These are phyloP conservation scores for Filosporella fistucella DNA, from an alignment of 495 filamentous ascomycete species.

Conservation along the genomic window DNA sequence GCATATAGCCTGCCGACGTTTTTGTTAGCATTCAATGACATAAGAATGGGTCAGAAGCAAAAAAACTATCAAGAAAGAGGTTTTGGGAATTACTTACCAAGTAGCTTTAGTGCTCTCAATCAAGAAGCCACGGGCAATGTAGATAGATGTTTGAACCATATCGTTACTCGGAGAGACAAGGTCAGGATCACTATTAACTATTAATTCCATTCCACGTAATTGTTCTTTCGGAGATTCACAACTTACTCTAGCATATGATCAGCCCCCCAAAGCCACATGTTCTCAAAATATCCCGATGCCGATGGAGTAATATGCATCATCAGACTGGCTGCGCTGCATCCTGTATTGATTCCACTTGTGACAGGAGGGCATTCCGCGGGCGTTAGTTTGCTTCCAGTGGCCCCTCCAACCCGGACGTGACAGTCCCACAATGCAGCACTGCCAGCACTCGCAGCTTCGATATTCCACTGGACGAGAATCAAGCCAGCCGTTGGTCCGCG, in stretches of 20 bases:
- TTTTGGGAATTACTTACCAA: slow-evolving; percentile 33
- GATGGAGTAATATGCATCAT: slow-evolving; percentile 54
- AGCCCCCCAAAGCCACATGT: slow-evolving; percentile 55
- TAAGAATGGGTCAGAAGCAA: slow-evolving; percentile 57
- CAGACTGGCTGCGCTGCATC: slow-evolving; percentile 55
- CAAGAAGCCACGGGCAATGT: slow-evolving; percentile 12
- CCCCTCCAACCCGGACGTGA: slow-evolving; percentile 66
- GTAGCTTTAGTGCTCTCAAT: slow-evolving; percentile 54
- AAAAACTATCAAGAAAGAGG: slow-evolving; percentile 37
- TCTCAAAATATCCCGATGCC: slow-evolving; percentile 51
- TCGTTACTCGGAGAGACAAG: slow-evolving; percentile 15
- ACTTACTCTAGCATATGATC: slow-evolving; percentile 44
- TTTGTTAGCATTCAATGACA: slow-evolving; percentile 36
- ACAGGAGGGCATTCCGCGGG: slow-evolving; percentile 36
- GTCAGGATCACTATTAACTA: slow-evolving; percentile 16
- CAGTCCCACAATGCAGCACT: slow-evolving; percentile 60
- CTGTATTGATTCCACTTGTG: slow-evolving; percentile 22
- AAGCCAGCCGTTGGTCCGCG: slow-evolving; percentile 9
- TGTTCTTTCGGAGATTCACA: neutral
- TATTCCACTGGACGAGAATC: slow-evolving; percentile 29
- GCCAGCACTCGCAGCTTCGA: slow-evolving; percentile 6
- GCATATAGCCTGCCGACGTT: slow-evolving; percentile 53
- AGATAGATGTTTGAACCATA: slow-evolving; percentile 29
- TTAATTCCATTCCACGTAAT: slow-evolving; percentile 4
- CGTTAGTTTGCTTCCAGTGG: slow-evolving; percentile 61